Base-by-base conservation (phyloP, 176 grass and related monocot species). In the Paspalum notatum region DNA sequence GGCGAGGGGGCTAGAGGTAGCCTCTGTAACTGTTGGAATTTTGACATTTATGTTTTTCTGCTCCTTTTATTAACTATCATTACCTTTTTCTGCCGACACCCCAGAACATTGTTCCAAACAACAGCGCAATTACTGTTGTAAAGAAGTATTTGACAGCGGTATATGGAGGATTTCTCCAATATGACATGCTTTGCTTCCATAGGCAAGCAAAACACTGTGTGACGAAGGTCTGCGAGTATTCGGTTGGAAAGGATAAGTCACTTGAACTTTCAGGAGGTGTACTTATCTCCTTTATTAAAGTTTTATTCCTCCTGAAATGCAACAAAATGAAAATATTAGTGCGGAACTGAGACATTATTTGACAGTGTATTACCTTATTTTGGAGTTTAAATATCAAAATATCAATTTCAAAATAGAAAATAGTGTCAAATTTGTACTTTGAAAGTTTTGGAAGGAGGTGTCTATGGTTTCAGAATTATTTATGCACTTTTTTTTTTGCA, bases 101-200 rank as follows among this genome's bases (percentile, higher is more conserved):
- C 93, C 93, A 97, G 77, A 97, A 97, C 77, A 97, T 93, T 41
- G 91, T 91, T 40, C 94, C 94, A 81, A 97, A 97, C 58, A 93
- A 44, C 74, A 97, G 76, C 4, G 91, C 94, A 16, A 91, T 91
- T 12, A 87, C 8, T 42, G 72, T 85, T n/a, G 94, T 93, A 62
- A 91, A 97, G 79, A 97, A 87, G 80, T 91, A 89, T 45, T 92
- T 90, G 68, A 97, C 89, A 43, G 85, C 89, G 37, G 88, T 97
- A 64, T 97, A 93, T 62, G 94, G 91, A 76, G 94, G 94, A 77
- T 97, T 97, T 90, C 94, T 91, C 94, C 94, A 97, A 52, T 93
- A 97, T 66, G 94, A 97, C 64, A 91, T 67, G 17, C 85, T 85
- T 80, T 93, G 91, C 66, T 97, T 97, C 94, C 91, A 97, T 26